These are phyloP conservation scores for Candida tammaniensis DNA, from an alignment of 805 yeast genomes.

Conservation along the genomic window DNA sequence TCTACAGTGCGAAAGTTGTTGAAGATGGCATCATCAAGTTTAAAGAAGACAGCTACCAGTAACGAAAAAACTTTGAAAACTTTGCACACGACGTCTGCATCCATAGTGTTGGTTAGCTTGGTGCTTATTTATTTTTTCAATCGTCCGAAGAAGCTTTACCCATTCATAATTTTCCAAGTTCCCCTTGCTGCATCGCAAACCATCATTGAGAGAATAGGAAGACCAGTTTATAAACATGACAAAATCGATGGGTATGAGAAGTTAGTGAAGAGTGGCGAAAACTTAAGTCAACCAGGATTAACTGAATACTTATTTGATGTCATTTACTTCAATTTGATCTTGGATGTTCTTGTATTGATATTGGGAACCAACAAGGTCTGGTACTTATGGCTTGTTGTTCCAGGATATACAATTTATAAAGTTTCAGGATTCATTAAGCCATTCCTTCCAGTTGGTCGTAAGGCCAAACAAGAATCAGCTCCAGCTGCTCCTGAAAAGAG, in stretches of 20 bases:
- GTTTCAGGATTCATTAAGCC: conserved; percentile 33
- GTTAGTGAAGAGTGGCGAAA: conserved; percentile 55
- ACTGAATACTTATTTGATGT: conserved; percentile 73
- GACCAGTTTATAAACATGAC: conserved; percentile 46
- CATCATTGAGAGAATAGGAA: conserved; percentile 55
- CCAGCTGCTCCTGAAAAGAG: conserved; percentile 14
- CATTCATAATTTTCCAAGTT: conserved; percentile 32
- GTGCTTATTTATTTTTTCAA: conserved; percentile 32
- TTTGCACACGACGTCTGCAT: conserved; percentile 31
- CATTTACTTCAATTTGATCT: conserved; percentile 60
- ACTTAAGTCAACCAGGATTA: conserved; percentile 59
- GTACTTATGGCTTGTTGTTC: conserved; percentile 51
- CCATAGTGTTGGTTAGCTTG: conserved; percentile 36
- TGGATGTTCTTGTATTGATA: conserved; percentile 51
- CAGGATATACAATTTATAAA: conserved; percentile 51
- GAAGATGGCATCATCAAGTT: conserved; percentile 56
- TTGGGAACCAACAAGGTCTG: conserved; percentile 61
- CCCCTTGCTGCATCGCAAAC: conserved; percentile 46
- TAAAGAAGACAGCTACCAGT: conserved; percentile 49
- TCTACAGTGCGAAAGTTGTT: neutral
- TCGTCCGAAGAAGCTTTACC: conserved; percentile 46
- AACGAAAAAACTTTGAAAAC: conserved; percentile 39
- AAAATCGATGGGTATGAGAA: conserved; percentile 29
- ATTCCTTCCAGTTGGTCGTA: conserved; percentile 4
- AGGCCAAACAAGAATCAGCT: conserved; percentile 1